Base-by-base conservation (phyloP, 495 filamentous ascomycete genomes). In the Penicillium goetzii region DNA sequence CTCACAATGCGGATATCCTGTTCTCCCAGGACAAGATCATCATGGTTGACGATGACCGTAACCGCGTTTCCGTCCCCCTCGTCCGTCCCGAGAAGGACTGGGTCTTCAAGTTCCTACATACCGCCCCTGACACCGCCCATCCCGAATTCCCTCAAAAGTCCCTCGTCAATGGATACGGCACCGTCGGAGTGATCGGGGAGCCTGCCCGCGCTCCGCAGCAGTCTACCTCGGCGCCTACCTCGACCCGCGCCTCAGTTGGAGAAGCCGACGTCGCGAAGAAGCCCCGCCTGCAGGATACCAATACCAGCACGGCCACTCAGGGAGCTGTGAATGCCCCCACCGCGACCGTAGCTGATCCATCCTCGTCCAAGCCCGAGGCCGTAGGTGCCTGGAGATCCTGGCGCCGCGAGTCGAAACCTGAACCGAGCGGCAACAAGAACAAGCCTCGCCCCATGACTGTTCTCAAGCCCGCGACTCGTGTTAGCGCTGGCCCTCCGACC, bases 11-110 rank as follows among this genome's bases (percentile, higher is more conserved):
- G 25, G 96, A 99, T 73, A 84, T 99, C 30, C 77, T 97, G 12
- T 93, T 99, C 71, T 97, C 95, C 0, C 90, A 93, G 61, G 96
- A 96, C 65, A 86, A 88, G 60, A 84, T 99, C 72, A 89, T 90
- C 0, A 82, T 98, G 49, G 92, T 92, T 64, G 91, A 94, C 68
- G 90, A 93, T 69, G 90, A 94, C 32, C 84, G 90, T 41, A 91
- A 90, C 72, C 96, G 95, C 65, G 77, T 99, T n/a, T 92, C 89
- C 21, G 88, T 99, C 23, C 95, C 94, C 28, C 88, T 99, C 62
- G 93, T 96, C 52, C 86, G 94, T 43, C 96, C 95, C n/a, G 94
- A 97, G 73, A 88, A 92, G 62, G 92, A 96, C 57, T 80, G 78
- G 10, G 77, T 86, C 3, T 97, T 95, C 81, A 95, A 89, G 60